Evolutionary conservation across 169 alveolate genomes (phyloP), one percentile per base, ranked within the genome.

Genomic region (Eimeria necatrix): DNA sequence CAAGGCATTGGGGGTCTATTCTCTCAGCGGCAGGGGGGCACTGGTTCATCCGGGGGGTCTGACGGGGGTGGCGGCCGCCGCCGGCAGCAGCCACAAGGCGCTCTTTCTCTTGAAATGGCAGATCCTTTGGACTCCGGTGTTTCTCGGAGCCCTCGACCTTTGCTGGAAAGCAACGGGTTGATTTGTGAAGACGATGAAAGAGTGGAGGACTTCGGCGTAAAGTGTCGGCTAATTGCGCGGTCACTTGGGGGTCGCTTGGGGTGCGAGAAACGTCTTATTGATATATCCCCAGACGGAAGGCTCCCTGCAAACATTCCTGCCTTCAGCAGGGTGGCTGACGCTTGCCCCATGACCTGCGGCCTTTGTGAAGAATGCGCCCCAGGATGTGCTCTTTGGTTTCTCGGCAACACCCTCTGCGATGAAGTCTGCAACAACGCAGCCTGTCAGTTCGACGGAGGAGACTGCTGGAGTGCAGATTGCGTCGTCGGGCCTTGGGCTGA

Each of bases 361-460:
- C 96, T 94, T n/a, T 96, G 97, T 53, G 91, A 85, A 41, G 97
- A 93, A 32, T 96, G 97, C 49, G 96, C 97, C n/a, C 95, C 96
- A 0, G 97, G 97, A 3, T 96, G 97, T 61, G 97, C 97, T 10
- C 84, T 94, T 2, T 96, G 97, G 97, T 96, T 96, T 48, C 85
- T 96, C 7, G 97, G 97, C 2, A 96, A 96, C 60, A 95, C 96
- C 51, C 94, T 95, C 41, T 96, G 97, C 22, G 97, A 96, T 46
- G 95, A 83, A 10, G 96, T 91, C 22, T 96, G 97, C 93, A 78
- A 95, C 87, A 95, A 94, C 60, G 94, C 95, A 8, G 94, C 93
- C 26, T 96, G 97, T 73, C 97, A 95, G 52, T 96, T 95, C 74
- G 97, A 96, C 53, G 97, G 97, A 20, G 97, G 96, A n/a, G 97